Evolutionary conservation across 2,329 filamentous ascomycete species (phyloP).

Genomic region (Tolypocladium cylindrosporum): DNA sequence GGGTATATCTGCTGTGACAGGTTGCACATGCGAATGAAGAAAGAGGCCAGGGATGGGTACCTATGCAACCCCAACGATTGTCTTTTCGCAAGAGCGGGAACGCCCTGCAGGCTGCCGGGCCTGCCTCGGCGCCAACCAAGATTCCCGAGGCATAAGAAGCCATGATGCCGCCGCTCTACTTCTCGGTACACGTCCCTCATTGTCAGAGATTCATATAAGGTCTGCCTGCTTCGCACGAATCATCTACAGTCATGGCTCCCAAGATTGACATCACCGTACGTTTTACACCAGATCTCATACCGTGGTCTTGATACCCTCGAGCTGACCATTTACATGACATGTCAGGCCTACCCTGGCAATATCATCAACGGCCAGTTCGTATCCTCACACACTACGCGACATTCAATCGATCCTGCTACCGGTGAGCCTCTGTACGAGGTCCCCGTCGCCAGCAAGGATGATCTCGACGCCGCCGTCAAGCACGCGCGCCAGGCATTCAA

Average conservation of each 20-base stretch:
- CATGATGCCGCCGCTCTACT: not conserved
- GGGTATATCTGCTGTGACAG: not conserved
- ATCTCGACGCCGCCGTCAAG: constrained; percentile 18
- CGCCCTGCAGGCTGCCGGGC: not conserved
- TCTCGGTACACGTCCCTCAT: no score
- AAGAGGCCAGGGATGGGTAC: not conserved
- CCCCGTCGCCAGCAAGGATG: constrained; percentile 15
- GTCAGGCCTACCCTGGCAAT: constrained; percentile 3
- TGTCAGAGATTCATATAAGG: no score
- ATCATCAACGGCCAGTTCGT: constrained; percentile 15
- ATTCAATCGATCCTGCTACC: constrained; percentile 18
- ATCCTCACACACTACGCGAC: constrained; percentile 8
- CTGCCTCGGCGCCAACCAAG: not conserved
- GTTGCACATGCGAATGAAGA: not conserved
- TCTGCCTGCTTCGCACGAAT: not conserved
- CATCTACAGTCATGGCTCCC: not conserved
- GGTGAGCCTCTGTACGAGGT: constrained; percentile 19
- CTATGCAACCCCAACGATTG: not conserved
- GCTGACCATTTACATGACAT: not conserved
- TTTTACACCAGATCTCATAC: not conserved
- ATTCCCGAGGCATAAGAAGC: not conserved
- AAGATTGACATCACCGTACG: not conserved
- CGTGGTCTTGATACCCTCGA: not conserved
- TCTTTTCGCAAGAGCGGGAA: not conserved
- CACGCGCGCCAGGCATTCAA: constrained; percentile 16